A percentile compares a stretch with the other conserved stretches of the same genome.
Evolutionary conservation across 495 filamentous ascomycete species (phyloP).

Genomic region (Choiromyces venosus): DNA sequence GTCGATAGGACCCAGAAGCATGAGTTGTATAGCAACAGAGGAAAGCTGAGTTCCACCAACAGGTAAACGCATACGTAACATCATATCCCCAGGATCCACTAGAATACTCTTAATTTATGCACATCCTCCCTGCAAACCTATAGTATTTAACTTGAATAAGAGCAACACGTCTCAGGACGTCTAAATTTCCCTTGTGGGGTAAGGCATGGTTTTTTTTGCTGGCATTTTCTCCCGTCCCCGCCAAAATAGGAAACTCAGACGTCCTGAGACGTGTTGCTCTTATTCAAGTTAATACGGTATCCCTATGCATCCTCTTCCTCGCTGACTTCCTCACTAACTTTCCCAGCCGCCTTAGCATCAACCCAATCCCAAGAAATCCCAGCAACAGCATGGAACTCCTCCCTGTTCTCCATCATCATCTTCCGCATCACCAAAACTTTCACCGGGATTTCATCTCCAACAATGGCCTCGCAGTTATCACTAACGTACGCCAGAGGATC

Average conservation of each 20-base stretch:
- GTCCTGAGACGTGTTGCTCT: no score
- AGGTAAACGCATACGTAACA: neutral
- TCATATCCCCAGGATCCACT: neutral
- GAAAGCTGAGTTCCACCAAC: neutral
- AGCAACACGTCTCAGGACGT: no score
- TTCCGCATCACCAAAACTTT: neutral
- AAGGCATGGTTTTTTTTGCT: no score
- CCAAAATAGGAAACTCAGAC: no score
- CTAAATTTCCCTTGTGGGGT: no score
- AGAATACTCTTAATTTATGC: neutral
- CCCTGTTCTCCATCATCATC: neutral
- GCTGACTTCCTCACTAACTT: neutral
- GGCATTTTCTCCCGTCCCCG: no score
- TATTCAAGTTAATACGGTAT: no score
- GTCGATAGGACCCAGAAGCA: neutral
- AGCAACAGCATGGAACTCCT: neutral
- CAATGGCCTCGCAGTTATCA: neutral
- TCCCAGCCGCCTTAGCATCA: neutral
- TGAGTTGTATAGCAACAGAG: neutral
- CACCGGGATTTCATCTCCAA: neutral
- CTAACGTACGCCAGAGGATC: neutral
- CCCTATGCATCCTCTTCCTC: neutral
- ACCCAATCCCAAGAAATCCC: slow-evolving; percentile 2
- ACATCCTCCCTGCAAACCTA: neutral
- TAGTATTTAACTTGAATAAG: no score